Conservation (phyloP, 805 yeast genomes). For the Candida insectorum region DNA sequence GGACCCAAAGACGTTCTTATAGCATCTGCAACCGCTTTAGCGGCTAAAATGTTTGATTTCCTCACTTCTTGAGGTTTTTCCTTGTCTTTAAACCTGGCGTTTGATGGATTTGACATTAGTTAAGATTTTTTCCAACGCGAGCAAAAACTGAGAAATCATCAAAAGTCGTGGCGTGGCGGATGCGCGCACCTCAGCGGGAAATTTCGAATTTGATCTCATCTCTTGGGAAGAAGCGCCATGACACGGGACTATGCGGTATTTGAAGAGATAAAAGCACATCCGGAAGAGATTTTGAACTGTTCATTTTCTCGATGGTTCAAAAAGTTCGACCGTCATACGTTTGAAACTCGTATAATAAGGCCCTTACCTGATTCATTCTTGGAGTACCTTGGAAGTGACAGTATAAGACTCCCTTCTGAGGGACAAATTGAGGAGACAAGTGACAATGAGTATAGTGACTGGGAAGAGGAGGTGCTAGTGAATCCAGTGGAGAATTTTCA, state of each 20-base stretch:
- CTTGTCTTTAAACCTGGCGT: constrained; percentile 87
- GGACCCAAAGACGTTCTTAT: constrained; percentile 96
- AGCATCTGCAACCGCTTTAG: constrained; percentile 93
- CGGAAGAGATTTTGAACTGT: constrained; percentile 29
- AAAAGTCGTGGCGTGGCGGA: no score
- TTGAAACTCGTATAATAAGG: constrained; percentile 21
- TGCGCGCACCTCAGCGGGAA: no score
- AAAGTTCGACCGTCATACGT: constrained; percentile 17
- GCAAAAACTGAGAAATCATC: no score
- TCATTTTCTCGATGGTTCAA: constrained; percentile 34
- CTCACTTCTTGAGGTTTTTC: constrained; percentile 96
- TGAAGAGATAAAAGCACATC: constrained; percentile 21
- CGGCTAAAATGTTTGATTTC: constrained; percentile 83
- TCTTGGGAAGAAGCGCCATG: constrained; percentile 5
- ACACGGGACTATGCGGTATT: constrained; percentile 24
- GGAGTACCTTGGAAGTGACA: constrained; percentile 27
- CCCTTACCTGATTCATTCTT: constrained; percentile 35
- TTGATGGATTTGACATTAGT: constrained; percentile 65
- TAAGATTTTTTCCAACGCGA: no score
- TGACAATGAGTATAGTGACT: constrained; percentile 70
- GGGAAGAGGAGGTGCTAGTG: constrained; percentile 46
- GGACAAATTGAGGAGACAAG: constrained; percentile 29
- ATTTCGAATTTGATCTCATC: constrained; percentile 3
- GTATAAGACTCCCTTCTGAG: constrained; percentile 19
- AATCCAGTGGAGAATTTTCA: constrained; percentile 35